phyloP scores from a whole-genome alignment of 2,329 filamentous ascomycete genomes.

The Zasmidium cellare region DNA sequence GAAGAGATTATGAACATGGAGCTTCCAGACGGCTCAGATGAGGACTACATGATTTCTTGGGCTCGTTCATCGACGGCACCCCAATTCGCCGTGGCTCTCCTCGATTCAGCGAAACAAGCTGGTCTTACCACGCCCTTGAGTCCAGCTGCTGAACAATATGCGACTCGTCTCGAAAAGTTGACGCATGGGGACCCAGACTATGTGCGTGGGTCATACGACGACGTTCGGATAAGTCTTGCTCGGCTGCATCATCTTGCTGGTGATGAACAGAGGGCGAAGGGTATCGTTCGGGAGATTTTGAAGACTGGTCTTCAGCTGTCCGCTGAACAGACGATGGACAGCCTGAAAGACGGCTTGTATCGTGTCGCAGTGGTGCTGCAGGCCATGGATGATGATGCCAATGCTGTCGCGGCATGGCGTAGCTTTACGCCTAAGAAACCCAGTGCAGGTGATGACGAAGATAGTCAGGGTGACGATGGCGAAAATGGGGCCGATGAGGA shows the following conservation, averaged over 20 bases:
- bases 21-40: background rate
- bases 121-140: background rate
- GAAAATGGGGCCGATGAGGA: too few species aligned
- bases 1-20: background rate
- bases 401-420: slow-evolving; percentile 1
- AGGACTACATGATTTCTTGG: background rate
- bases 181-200: background rate
- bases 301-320: background rate
- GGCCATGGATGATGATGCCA: background rate
- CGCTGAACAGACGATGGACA: background rate
- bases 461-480: background rate
- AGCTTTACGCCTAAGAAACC: background rate
- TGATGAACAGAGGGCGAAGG: background rate
- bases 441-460: background rate
- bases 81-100: background rate
- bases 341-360: background rate
- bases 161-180: background rate
- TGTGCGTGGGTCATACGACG: background rate
- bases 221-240: background rate
- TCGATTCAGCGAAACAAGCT: background rate
- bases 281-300: background rate
- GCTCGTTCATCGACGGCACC: background rate
- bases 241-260: background rate
- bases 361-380: background rate
- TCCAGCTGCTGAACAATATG: background rate